Percentiles rank a stretch among this genome's conserved stretches.
Evolutionary conservation across 129 eudicot genomes (phyloP).

Genomic region (Oenanthe sinensis): DNA sequence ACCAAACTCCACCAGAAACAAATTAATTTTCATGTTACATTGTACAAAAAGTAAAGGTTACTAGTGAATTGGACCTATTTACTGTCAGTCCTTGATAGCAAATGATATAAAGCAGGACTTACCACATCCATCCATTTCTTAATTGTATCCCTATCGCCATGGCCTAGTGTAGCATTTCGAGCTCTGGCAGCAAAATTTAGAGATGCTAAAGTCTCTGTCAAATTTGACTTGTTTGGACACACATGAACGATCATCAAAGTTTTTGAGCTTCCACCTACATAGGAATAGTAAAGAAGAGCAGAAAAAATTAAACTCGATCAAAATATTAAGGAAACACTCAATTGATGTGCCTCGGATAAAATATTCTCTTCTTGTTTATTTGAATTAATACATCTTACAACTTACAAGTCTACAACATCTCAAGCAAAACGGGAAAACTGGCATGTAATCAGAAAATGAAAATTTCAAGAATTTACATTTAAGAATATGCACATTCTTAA

Average conservation of each 20-base stretch:
- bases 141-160: conserved; percentile 86
- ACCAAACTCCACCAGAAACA: neutral
- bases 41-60: neutral
- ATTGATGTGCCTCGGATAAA: neutral
- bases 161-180: conserved; percentile 67
- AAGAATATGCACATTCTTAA: neutral
- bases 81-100: neutral
- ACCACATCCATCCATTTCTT: conserved; percentile 93
- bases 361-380: neutral
- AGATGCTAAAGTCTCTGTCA: conserved; percentile 79
- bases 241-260: conserved; percentile 75
- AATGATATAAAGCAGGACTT: conserved; percentile 32
- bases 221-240: conserved; percentile 60
- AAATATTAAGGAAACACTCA: neutral
- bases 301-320: neutral
- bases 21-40: neutral
- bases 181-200: conserved; percentile 90
- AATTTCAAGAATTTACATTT: neutral
- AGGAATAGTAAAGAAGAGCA: conserved; percentile 9
- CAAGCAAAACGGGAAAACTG: neutral
- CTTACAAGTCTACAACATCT: neutral
- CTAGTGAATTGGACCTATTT: neutral
- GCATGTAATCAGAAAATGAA: neutral
- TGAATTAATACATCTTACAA: neutral
- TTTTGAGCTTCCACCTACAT: conserved; percentile 83